Base-by-base conservation (phyloP, 768 basidiomycete genomes). In the Pulveroboletus sp. region DNA sequence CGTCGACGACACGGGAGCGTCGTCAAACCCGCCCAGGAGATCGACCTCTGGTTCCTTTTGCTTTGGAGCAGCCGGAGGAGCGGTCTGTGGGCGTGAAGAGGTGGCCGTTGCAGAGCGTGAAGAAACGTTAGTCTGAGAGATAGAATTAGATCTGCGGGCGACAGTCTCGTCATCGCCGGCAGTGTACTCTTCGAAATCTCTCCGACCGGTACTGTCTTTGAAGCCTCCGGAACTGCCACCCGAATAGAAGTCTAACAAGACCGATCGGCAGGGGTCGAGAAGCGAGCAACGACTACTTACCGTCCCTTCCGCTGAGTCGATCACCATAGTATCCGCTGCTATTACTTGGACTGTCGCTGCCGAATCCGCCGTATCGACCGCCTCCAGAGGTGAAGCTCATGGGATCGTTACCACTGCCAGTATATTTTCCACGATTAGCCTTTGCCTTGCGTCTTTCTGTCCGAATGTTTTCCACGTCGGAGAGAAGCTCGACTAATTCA, bases 391-490 rank as follows among this genome's bases (percentile, higher is more conserved):
- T 58, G 63, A 89, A 91, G 58, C 79, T 79, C 67, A 83, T 70
- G 2, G 84, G 78, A 55, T 95, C 94, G 59, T 85, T 93, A 1
- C 93, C 92, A 6, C 81, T 80, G 19, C 96, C 96, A 30, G 70
- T 75, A 63, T 97, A 98, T 68, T 99, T 98, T 72, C 75, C 82
- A 60, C 85, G 86, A 69, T 96, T 97, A 19, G 73, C 59, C 67
- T 96, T 96, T 38, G 96, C 96, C 68, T 94, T 96, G 34, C 92
- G 81, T 26, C 96, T 82, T 68, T 98, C 96, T 3, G 65, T 55
- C 34, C 96, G 82, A 51, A 99, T 94, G 58, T 81, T 82, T 41
- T 98, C 96, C 8, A 98, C 85, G 63, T 98, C 94, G 1, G 81
- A 77, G 4, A 99, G 78, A 3, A 99, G 78, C 46, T 93, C 90